A percentile compares a stretch with the other conserved stretches of the same genome.
Conservation (phyloP, 2,329 filamentous ascomycete genomes). For the Diatrype stigma region DNA sequence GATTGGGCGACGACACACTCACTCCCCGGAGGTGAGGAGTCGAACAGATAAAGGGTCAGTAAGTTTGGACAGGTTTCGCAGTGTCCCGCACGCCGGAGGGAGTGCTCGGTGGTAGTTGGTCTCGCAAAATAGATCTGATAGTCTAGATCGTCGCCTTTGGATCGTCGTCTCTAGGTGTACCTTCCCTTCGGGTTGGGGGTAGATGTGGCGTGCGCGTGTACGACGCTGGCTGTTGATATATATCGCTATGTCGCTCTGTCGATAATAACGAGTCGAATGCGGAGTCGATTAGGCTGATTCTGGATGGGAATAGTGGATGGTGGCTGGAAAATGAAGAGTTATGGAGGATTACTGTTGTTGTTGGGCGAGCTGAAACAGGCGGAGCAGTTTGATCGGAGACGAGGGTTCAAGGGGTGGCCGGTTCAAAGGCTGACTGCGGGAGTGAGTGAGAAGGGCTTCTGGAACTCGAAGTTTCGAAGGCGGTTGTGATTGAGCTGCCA, state of each 20-base stretch:
- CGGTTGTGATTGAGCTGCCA: background rate
- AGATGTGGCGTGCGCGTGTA: too few relatives aligned
- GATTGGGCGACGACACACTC: background rate
- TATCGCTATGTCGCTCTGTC: background rate
- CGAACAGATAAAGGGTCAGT: background rate
- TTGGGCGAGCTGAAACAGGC: constrained; percentile 31
- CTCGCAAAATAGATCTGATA: too few relatives aligned
- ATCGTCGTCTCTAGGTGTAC: too few relatives aligned
- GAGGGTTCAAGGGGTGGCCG: constrained; percentile 21
- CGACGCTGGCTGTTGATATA: too few relatives aligned
- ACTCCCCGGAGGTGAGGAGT: background rate
- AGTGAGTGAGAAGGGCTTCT: background rate
- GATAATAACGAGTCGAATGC: background rate
- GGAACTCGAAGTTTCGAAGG: background rate
- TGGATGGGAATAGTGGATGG: constrained; percentile 14
- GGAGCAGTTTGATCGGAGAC: constrained; percentile 31
- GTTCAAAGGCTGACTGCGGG: constrained; percentile 1
- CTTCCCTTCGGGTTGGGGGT: too few relatives aligned
- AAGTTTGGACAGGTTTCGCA: background rate
- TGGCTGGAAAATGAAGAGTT: constrained; percentile 1
- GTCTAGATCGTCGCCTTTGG: too few relatives aligned
- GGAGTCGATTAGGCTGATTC: background rate
- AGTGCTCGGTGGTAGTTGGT: background rate
- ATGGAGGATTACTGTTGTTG: constrained; percentile 8
- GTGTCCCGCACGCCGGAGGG: background rate